phyloP scores from a whole-genome alignment of 2,329 filamentous ascomycete species.

The Penicillium freii region DNA sequence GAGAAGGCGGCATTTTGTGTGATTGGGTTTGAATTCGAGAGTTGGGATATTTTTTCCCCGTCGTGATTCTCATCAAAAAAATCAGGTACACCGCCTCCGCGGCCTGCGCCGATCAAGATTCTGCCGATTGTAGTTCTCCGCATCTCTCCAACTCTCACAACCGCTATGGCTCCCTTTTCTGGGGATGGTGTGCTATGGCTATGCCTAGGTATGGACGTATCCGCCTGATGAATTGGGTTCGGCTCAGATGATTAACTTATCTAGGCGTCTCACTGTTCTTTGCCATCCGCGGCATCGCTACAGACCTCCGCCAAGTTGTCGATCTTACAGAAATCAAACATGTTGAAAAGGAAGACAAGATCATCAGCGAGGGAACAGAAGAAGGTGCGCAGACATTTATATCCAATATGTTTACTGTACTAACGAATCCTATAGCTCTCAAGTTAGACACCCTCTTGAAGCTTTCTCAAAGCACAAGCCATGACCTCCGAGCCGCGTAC shows the following conservation, averaged over 20 bases:
- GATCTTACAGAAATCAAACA: constrained; percentile 61
- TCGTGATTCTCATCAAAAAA: constrained; percentile 25
- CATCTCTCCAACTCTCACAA: constrained; percentile 17
- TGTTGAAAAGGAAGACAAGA: constrained; percentile 64
- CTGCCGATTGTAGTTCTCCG: constrained; percentile 27
- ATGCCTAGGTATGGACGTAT: constrained; percentile 33
- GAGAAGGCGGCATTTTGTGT: constrained; percentile 79
- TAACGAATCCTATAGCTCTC: constrained; percentile 48
- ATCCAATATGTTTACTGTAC: not conserved
- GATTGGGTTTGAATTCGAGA: constrained; percentile 16
- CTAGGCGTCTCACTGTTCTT: constrained; percentile 49
- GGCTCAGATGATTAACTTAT: not conserved
- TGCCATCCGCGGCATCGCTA: constrained; percentile 55
- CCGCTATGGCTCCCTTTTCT: constrained; percentile 35
- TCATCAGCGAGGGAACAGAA: constrained; percentile 73
- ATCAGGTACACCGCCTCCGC: constrained; percentile 35
- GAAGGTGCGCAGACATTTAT: constrained; percentile 48
- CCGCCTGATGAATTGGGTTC: accelerated
- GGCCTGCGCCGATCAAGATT: constrained; percentile 27
- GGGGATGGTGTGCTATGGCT: constrained; percentile 42
- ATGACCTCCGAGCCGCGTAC: constrained; percentile 68
- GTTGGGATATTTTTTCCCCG: constrained; percentile 29
- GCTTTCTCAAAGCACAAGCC: constrained; percentile 68
- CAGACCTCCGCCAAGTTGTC: constrained; percentile 46
- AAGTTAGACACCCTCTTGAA: constrained; percentile 65